A percentile compares a stretch with the other conserved stretches of the same genome.
Evolutionary conservation across 371 early-diverging fungal species (phyloP).

Genomic region (Entomophthora muscae): DNA sequence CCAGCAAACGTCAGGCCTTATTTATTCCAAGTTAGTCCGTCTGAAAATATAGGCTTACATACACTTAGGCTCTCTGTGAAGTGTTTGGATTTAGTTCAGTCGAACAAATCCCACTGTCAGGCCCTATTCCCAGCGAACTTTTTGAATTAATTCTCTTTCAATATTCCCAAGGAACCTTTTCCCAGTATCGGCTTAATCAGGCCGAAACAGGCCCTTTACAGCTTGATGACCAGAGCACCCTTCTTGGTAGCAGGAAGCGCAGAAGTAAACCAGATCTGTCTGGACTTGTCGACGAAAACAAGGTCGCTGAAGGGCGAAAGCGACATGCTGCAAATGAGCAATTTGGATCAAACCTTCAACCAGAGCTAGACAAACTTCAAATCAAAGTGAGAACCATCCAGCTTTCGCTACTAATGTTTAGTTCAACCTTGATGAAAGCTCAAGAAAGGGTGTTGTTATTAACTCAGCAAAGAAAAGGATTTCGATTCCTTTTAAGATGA

Average conservation of each 20-base stretch:
- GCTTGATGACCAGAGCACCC: neutral
- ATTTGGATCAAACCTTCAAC: slow-evolving; percentile 1
- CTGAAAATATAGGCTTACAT: neutral
- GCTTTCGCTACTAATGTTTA: too few species aligned
- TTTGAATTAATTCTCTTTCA: neutral
- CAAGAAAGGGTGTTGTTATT: neutral
- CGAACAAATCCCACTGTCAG: neutral
- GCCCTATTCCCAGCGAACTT: neutral
- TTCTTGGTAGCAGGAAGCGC: neutral
- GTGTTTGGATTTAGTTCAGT: neutral
- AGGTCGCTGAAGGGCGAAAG: neutral
- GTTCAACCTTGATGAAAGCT: neutral
- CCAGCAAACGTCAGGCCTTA: neutral
- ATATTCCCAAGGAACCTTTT: slow-evolving; percentile 1
- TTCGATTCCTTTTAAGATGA: neutral
- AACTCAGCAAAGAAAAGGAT: neutral
- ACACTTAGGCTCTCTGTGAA: neutral
- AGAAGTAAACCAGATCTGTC: neutral
- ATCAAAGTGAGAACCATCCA: neutral
- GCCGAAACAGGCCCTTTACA: neutral
- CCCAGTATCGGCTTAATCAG: slow-evolving; percentile 1
- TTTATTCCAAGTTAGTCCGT: neutral
- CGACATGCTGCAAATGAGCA: neutral
- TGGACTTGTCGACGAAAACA: neutral
- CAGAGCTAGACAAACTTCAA: neutral